These are phyloP conservation scores for Chlamydomonas incerta DNA, from an alignment of 139 green algal species.

Conservation along the genomic window DNA sequence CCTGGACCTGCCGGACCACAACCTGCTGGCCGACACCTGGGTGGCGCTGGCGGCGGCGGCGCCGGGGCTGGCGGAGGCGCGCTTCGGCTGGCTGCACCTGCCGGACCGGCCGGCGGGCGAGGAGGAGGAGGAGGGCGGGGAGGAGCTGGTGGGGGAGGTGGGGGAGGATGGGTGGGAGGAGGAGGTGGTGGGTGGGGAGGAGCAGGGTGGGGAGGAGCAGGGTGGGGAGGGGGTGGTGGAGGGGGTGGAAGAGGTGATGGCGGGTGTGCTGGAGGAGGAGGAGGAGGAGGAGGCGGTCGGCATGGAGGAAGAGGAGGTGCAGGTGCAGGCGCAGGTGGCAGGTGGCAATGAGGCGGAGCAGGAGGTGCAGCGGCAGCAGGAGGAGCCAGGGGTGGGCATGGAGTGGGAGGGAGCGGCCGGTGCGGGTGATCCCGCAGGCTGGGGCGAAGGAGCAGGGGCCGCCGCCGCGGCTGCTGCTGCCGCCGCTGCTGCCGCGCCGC, in stretches of 20 bases:
- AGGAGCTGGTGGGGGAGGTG: neutral
- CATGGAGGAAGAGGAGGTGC: too few species aligned
- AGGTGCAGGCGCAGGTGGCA: too few species aligned
- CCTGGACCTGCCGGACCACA: slow-evolving; percentile 18
- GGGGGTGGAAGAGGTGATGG: neutral
- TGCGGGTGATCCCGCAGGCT: too few species aligned
- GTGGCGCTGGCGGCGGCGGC: neutral
- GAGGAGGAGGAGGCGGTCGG: too few species aligned
- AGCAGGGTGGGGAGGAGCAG: neutral
- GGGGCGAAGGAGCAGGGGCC: too few species aligned
- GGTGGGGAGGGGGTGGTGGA: neutral
- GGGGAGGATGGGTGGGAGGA: neutral
- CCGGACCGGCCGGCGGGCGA: neutral
- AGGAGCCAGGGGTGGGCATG: too few species aligned
- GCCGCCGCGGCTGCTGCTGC: too few species aligned
- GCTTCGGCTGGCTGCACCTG: slow-evolving; percentile 24
- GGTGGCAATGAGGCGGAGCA: too few species aligned
- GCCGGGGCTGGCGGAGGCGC: neutral
- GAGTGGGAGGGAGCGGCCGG: too few species aligned
- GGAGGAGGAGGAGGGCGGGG: neutral
- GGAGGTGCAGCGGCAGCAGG: too few species aligned
- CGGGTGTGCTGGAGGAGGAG: neutral
- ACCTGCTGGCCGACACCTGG: neutral
- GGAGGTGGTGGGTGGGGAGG: neutral
- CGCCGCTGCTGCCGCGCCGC: too few species aligned